Evolutionary conservation across 345 rosid species (phyloP).

Genomic region (Salix koriyanagi): DNA sequence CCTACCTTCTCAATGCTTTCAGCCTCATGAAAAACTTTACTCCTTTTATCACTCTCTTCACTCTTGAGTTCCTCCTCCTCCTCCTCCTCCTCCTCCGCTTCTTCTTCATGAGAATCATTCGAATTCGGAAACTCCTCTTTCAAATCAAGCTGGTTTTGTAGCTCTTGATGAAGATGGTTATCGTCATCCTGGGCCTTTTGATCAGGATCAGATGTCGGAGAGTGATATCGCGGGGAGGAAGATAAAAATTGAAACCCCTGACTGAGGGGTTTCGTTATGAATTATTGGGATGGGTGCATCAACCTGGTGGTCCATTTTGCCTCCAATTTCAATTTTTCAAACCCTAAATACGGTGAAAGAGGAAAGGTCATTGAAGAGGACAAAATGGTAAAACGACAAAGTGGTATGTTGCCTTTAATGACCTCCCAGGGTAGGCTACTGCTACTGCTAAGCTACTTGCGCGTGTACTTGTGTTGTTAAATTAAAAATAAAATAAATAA

Average conservation of each 20-base stretch:
- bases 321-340: conserved; percentile 15
- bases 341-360: conserved; percentile 14
- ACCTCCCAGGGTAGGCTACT: background rate
- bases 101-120: background rate
- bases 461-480: background rate
- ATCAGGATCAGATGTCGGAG: background rate
- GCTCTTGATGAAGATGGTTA: conserved; percentile 5
- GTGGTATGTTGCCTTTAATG: background rate
- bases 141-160: conserved; percentile 2
- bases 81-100: conserved; percentile 9
- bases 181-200: background rate
- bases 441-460: background rate
- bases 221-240: background rate
- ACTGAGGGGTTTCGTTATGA: background rate
- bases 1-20: background rate
- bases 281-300: background rate
- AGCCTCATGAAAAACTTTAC: background rate
- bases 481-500: background rate
- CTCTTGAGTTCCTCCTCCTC: conserved; percentile 6
- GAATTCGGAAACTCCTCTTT: background rate
- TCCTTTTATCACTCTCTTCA: conserved; percentile 6
- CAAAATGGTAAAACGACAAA: background rate
- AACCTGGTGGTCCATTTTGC: conserved; percentile 8
- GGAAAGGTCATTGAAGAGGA: background rate
- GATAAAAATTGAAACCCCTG: background rate